Conservation (phyloP, 1,284 basidiomycete species). For the Phellinidium pouzarii region DNA sequence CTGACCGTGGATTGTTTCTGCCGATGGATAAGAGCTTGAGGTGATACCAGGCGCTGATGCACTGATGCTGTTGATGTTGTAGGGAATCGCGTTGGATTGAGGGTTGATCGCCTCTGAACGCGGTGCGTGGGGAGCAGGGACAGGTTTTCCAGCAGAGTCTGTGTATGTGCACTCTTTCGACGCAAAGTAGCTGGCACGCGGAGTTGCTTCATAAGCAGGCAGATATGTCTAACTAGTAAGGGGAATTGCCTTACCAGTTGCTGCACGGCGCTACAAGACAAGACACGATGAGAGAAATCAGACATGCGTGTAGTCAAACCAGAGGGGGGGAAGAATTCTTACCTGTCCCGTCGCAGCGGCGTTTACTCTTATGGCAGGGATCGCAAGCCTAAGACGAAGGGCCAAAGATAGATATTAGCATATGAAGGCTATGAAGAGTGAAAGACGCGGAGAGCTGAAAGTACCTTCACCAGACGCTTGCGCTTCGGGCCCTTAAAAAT, state of each 20-base stretch:
- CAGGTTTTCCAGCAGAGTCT: conserved; percentile 67
- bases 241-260: conserved; percentile 52
- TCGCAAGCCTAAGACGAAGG: conserved; percentile 56
- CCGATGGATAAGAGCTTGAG: conserved; percentile 4
- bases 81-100: background rate
- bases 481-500: conserved; percentile 54
- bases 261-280: conserved; percentile 62
- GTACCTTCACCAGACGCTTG: conserved; percentile 64
- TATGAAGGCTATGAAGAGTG: conserved; percentile 7
- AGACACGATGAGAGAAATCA: conserved; percentile 15
- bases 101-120: conserved; percentile 9
- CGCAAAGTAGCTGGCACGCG: conserved; percentile 56
- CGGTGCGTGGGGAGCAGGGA: conserved; percentile 55
- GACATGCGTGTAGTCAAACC: conserved; percentile 18
- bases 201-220: conserved; percentile 6
- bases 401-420: background rate
- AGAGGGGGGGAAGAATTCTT: conserved; percentile 25
- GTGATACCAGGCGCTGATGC: conserved; percentile 2
- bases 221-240: conserved; percentile 7
- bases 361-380: conserved; percentile 76
- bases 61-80: conserved; percentile 8
- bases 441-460: conserved; percentile 12
- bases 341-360: conserved; percentile 77
- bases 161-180: conserved; percentile 76
- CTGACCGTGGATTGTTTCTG: background rate